A percentile compares a stretch with the other conserved stretches of the same genome.
phyloP scores from a whole-genome alignment of 352 stramenopile species.

The Pythium grandisporangium region DNA sequence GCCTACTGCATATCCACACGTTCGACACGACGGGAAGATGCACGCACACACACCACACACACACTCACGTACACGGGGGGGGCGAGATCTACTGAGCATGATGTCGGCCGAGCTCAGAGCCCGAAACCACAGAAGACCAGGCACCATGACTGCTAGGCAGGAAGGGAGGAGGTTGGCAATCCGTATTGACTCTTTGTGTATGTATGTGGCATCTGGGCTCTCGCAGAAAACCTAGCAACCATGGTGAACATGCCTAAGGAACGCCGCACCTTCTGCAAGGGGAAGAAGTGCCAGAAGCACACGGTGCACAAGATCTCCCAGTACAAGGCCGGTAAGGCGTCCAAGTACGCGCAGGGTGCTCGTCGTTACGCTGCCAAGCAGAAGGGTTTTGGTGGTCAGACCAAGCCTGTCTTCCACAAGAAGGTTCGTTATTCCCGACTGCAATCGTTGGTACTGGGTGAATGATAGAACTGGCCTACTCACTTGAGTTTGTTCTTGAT shows the following conservation, averaged over 20 bases:
- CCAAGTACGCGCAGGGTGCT: constrained; percentile 97
- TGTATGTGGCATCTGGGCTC: too few relatives aligned
- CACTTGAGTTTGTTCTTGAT: too few relatives aligned
- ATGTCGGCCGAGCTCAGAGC: too few relatives aligned
- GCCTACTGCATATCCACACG: too few relatives aligned
- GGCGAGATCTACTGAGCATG: too few relatives aligned
- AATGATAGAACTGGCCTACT: background rate
- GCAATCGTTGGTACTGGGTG: background rate
- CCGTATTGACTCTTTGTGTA: too few relatives aligned
- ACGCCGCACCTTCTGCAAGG: constrained; percentile 98
- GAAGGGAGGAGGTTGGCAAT: too few relatives aligned
- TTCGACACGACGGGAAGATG: too few relatives aligned
- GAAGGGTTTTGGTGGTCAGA: constrained; percentile 99
- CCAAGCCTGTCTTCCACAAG: constrained; percentile 99
- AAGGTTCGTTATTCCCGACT: constrained; percentile 80
- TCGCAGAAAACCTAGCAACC: constrained; percentile 83
- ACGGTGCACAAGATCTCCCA: constrained; percentile 99
- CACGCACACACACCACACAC: too few relatives aligned
- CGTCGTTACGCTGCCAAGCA: constrained; percentile 99
- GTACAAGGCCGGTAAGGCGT: constrained; percentile 99
- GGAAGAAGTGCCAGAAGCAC: constrained; percentile 99
- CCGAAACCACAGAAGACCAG: too few relatives aligned
- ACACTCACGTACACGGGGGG: too few relatives aligned
- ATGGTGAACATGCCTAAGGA: constrained; percentile 99
- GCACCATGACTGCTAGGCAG: too few relatives aligned